Evolutionary conservation across 768 basidiomycete species (phyloP), one percentile per base, ranked within the genome.

Genomic region (Psilocybe sp.): DNA sequence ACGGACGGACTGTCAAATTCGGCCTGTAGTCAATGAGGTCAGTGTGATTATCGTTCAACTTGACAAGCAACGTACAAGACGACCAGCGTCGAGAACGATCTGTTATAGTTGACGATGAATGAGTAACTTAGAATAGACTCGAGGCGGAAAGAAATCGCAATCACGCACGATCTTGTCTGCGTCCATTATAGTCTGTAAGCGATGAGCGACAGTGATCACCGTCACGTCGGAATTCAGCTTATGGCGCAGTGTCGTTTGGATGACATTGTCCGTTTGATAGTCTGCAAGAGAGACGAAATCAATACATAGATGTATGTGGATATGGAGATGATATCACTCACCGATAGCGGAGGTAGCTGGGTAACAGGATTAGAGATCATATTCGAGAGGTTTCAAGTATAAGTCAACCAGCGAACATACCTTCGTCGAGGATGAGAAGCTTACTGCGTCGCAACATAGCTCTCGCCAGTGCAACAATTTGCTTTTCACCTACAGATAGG

Each of bases 401-500:
- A 5, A n/a, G n/a, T n/a, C n/a, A n/a, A 6, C 20, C 16, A n/a
- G 10, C 2, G 57, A 16, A 37, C 58, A 63, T 66, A 64, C 82
- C 83, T 66, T 84, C 84, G 60, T 82, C 82, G 23, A 85, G 64
- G 32, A 86, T 79, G 36, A 86, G 72, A 31, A 86, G 69, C 40
- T 79, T 75, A 64, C 77, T 83, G 36, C 76, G 72, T 28, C 80
- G 70, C 5, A 85, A 67, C 50, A 85, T 73, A 4, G 84, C 84
- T 15, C 84, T 69, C 7, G 84, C 83, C 61, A 86, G 72, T 11
- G 83, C 82, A 43, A 86, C 74, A 41, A 86, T 75, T 54, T 92
- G 88, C 10, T 86, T 65, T 59, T 90, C 86, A 16, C 89, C 89
- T 37, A 85, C 82, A 4, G 83, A 85, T 56, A 89, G 80, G 62